Conservation (phyloP, 495 filamentous ascomycete genomes). For the Durotheca rogersii region DNA sequence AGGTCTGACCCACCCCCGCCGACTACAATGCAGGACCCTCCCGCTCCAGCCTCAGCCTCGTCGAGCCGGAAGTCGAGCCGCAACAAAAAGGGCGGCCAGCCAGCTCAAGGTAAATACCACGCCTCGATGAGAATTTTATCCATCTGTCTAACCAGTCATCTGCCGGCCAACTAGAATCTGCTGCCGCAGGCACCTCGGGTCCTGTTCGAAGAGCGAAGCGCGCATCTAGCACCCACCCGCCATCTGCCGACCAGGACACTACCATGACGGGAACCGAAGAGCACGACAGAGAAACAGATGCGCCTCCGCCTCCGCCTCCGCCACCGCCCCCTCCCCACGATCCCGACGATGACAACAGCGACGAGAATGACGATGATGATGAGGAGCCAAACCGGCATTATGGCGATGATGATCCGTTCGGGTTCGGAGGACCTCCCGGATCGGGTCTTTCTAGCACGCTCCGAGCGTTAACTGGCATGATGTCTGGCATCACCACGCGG, state of each 20-base stretch:
- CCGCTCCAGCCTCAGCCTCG: constrained; percentile 46
- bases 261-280: constrained; percentile 62
- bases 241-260: constrained; percentile 50
- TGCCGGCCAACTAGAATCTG: constrained; percentile 15
- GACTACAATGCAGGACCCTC: constrained; percentile 37
- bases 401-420: constrained; percentile 79
- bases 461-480: constrained; percentile 84
- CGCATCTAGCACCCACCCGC: constrained; percentile 49
- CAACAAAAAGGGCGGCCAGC: constrained; percentile 53
- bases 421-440: constrained; percentile 65
- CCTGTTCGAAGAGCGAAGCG: constrained; percentile 56
- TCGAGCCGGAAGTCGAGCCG: constrained; percentile 69
- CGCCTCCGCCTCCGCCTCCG: constrained; percentile 42
- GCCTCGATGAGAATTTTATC: constrained; percentile 6
- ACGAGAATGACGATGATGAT: constrained; percentile 51
- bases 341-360: constrained; percentile 48
- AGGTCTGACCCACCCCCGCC: constrained; percentile 34
- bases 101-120: constrained; percentile 41
- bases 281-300: constrained; percentile 55
- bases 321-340: constrained; percentile 48
- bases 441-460: constrained; percentile 76
- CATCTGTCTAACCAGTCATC: constrained; percentile 7
- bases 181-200: constrained; percentile 36
- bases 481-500: constrained; percentile 76
- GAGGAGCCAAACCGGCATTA: constrained; percentile 50